Evolutionary conservation across 768 basidiomycete species (phyloP), one percentile per base, ranked within the genome.

Genomic region (Psilocybe sp.): DNA sequence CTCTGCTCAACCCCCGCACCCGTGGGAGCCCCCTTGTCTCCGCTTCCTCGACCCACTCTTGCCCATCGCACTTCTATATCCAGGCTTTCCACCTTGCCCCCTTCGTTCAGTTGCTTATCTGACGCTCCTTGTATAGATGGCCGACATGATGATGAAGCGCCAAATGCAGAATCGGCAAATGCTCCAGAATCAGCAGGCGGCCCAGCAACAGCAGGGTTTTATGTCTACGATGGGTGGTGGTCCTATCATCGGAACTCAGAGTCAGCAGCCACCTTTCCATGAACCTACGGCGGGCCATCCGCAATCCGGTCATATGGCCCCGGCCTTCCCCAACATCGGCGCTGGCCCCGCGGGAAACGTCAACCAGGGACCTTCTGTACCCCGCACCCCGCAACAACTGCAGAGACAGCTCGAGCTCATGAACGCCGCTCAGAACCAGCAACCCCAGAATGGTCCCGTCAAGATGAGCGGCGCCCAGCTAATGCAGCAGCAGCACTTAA

Each of bases 351-450:
- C 53, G 15, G 53, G 51, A 23, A 56, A 53, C 35, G 40, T 51
- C 20, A 60, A 59, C 39, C 59, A 58, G 51, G 42, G 53, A 14
- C 39, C 56, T 46, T 31, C 43, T 14, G 37, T 56, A 34, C 44
- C 48, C 18, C 57, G 59, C 40, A 55, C 55, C 40, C 44, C 53
- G 15, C 53, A 55, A 50, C 44, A 52, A 51, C 50, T 46, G 20
- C 54, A 50, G 49, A 52, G 77, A 40, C 78, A 78, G 61, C 63
- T 82, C 19, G 78, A 78, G 41, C 68, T 79, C 45, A 69, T 81
- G 51, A 60, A 53, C 46, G 64, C 75, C 50, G 71, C 76, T 14
- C 76, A 75, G 50, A 72, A 74, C 57, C 76, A 76, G 63, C 71
- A 74, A 52, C 66, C 61, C 10, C 79, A 75, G 60, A 73, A 72